Base-by-base conservation (phyloP, 1,139 yeast genomes). In the Yamadazyma blattariae region DNA sequence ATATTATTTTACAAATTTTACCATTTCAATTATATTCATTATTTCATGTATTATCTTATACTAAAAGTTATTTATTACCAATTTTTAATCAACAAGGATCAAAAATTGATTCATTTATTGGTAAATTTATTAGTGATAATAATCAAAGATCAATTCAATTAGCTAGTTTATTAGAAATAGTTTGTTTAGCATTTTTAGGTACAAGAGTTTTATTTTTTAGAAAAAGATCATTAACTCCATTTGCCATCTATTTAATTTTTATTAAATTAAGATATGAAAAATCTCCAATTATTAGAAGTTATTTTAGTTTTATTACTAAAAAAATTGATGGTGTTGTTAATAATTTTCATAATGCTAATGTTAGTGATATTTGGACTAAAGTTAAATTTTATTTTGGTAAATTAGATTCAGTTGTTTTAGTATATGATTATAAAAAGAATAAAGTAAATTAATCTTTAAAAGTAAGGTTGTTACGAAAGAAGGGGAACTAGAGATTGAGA, bases 181-280 rank as follows among this genome's bases (percentile, higher is more conserved):
- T 71, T 41, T 65, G 84, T 13, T 61, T 79, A 34, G 51, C 65
- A 8, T 65, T 74, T 57, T 65, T 82, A 44, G 37, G 77, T 10
- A 33, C 78, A 36, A 68, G 78, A 47, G 75, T 85, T 21, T 33
- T 88, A 30, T 56, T 81, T n/a, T 81, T 81, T 65, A 71, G 80
- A 56, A 69, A 64, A 49, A 77, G 80, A 50, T 80, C 90, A 26
- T 71, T 86, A 69, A 50, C 79, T 38, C 75, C 81, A 13, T 69
- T 85, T 30, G 45, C 73, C 18, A 59, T 76, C 28, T 88, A 83
- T 60, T 54, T 77, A 21, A 42, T 79, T 15, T 90, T 90, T 61
- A 71, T 88, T 58, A 86, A 86, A 62, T 63, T 84, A 42, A 77
- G 96, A 59, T 86, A 71, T 56, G 95, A 87, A 56, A 81, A 78